These are phyloP conservation scores for Epichloe typhina DNA, from an alignment of 2,329 filamentous ascomycete species.

Conservation along the genomic window DNA sequence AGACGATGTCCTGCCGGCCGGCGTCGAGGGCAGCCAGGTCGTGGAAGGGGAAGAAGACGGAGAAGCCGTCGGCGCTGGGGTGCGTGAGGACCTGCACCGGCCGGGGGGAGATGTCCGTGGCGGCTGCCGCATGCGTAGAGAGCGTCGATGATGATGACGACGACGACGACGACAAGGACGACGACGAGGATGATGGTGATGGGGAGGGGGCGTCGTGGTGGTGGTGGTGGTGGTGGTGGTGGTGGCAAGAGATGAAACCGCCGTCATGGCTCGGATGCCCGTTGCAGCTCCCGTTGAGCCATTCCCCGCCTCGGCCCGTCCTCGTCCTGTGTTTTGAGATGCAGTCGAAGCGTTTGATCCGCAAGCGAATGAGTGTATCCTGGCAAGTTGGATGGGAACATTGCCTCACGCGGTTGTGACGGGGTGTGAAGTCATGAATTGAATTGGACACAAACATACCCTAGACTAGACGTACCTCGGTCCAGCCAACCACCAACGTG, in stretches of 20 bases:
- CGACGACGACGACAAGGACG: too few relatives aligned
- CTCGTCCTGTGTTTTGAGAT: not conserved
- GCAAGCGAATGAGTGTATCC: too few relatives aligned
- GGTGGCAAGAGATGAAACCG: not conserved
- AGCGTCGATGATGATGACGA: not conserved
- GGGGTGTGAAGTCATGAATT: too few relatives aligned
- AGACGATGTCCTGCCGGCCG: slow-evolving; percentile 16
- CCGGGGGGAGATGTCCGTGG: slow-evolving; percentile 6
- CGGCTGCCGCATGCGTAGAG: too few relatives aligned
- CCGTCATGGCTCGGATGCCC: not conserved
- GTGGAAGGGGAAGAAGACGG: slow-evolving; percentile 25
- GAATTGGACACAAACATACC: too few relatives aligned
- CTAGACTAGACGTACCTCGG: too few relatives aligned
- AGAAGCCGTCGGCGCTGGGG: slow-evolving; percentile 17
- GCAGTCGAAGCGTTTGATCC: not conserved
- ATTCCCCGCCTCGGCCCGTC: not conserved
- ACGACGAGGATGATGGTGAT: not conserved
- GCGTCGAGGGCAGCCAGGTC: slow-evolving; percentile 19
- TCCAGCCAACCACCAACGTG: too few relatives aligned
- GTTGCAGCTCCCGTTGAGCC: not conserved
- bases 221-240: too few relatives aligned
- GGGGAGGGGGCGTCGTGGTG: too few relatives aligned
- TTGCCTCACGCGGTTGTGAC: too few relatives aligned
- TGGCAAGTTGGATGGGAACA: too few relatives aligned
- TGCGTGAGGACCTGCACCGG: slow-evolving; percentile 15